A percentile compares a stretch with the other conserved stretches of the same genome.
Conservation (phyloP, 2,329 filamentous ascomycete species). For the Atkinsonella hypoxylon region DNA sequence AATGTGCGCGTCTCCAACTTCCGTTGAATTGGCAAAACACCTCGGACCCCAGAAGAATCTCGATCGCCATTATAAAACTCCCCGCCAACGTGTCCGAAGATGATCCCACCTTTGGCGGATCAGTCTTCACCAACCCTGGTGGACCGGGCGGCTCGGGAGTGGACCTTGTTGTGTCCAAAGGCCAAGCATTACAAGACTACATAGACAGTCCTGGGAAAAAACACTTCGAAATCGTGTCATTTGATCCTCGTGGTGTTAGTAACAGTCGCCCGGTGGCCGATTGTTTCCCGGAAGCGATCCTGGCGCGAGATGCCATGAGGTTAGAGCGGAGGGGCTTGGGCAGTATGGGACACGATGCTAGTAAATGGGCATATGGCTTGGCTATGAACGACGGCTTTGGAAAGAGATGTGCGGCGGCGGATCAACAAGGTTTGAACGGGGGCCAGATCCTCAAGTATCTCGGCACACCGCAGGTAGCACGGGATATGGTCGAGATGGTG, state of each 20-base stretch:
- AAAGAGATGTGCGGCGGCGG: constrained; percentile 15
- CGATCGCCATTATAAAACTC: constrained; percentile 29
- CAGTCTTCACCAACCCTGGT: constrained; percentile 32
- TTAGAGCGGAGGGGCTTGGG: constrained; percentile 22
- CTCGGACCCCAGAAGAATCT: constrained; percentile 18
- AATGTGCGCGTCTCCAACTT: constrained; percentile 30
- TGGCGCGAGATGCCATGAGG: constrained; percentile 18
- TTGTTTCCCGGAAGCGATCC: constrained; percentile 22
- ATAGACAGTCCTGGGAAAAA: constrained; percentile 16
- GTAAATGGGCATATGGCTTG: constrained; percentile 15
- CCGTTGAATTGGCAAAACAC: constrained; percentile 30
- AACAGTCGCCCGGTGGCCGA: constrained; percentile 24
- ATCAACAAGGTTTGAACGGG: constrained; percentile 1
- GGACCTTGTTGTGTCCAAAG: constrained; percentile 13
- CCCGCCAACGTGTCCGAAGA: constrained; percentile 25
- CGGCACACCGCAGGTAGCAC: constrained; percentile 25
- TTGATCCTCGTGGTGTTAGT: constrained; percentile 31
- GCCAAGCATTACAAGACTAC: constrained; percentile 17
- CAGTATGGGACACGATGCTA: constrained; percentile 10
- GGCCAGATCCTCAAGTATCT: constrained; percentile 22
- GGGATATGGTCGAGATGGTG: constrained; percentile 33
- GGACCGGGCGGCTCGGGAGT: constrained; percentile 32
- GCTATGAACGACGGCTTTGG: constrained; percentile 17
- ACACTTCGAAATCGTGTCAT: constrained; percentile 30
- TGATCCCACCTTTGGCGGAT: constrained; percentile 28